Conservation (phyloP, 495 filamentous ascomycete genomes). For the Amniculicola lignicola region DNA sequence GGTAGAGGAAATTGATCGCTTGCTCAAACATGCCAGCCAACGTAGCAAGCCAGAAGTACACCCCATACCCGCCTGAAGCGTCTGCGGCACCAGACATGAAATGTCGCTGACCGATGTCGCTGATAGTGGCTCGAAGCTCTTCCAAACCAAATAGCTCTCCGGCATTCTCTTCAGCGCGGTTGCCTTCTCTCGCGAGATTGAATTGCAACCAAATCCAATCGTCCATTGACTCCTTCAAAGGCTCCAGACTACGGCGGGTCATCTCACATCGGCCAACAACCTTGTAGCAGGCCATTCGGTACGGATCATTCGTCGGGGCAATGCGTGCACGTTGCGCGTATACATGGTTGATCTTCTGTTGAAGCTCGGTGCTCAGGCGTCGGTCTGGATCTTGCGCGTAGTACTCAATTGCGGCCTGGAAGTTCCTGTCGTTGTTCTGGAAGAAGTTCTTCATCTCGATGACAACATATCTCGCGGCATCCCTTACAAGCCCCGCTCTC, state of each 20-base stretch:
- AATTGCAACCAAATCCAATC: conserved; percentile 99
- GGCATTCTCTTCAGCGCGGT: conserved; percentile 75
- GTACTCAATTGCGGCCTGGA: conserved; percentile 79
- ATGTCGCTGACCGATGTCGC: conserved; percentile 83
- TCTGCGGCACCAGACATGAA: conserved; percentile 71
- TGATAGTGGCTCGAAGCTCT: conserved; percentile 78
- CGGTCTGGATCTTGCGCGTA: conserved; percentile 65
- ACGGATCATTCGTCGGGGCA: conserved; percentile 85
- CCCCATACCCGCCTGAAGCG: conserved; percentile 71
- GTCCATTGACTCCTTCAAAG: conserved; percentile 72
- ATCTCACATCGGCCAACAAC: conserved; percentile 94
- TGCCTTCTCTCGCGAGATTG: conserved; percentile 81
- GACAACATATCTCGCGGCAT: conserved; percentile 86
- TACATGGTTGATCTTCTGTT: conserved; percentile 81
- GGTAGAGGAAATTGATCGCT: conserved; percentile 84
- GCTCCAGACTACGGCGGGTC: conserved; percentile 71
- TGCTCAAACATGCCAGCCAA: conserved; percentile 94
- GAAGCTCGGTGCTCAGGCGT: conserved; percentile 69
- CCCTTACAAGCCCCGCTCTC: conserved; percentile 74
- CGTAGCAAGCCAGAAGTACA: conserved; percentile 88
- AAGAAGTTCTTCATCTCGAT: conserved; percentile 71
- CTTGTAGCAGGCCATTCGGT: conserved; percentile 96
- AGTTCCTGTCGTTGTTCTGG: conserved; percentile 83
- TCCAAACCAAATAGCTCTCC: conserved; percentile 84
- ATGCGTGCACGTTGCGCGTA: conserved; percentile 80